Evolutionary conservation across 2,329 filamentous ascomycete genomes (phyloP), one percentile per base, ranked within the genome.

Genomic region (Geosmithia flava): DNA sequence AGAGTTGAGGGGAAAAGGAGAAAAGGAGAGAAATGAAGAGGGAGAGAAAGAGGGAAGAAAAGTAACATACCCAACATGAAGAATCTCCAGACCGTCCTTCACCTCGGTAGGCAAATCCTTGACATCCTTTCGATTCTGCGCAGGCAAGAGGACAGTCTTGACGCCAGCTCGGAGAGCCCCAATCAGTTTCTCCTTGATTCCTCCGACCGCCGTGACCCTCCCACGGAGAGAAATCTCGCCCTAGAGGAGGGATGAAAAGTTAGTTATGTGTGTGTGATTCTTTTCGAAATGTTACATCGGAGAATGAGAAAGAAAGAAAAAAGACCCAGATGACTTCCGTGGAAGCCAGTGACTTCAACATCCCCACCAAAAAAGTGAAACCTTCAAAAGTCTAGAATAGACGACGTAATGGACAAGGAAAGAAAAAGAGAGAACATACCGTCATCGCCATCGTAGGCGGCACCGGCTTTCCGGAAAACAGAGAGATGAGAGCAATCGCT

Each of bases 181-280:
- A 60, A 98, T 97, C 47, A 97, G 75, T 67, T 98, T 98, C 78
- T 98, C 91, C 68, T 97, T 96, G 69, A 98, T 97, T 17, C 93
- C 93, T 47, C 93, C 93, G 37, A 98, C 93, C 23, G 91, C 88
- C 67, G 93, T 87, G 49, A 98, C 85, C 54, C 89, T 81, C 20
- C 93, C 93, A 42, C 93, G 80, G 23, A 98, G 78, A 49, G 85
- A 88, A 52, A 83, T 80, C 59, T 83, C 80, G 53, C 80, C 79
- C 75, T 79, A 62, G 65, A 49, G 44, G 48, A 55, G 54, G 47
- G 45, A 52, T 8, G 48, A 29, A 52, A 44, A 49, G 49, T 63
- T 48, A 62, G 59, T 47, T 50, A n/a, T n/a, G n/a, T n/a, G n/a
- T n/a, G n/a, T n/a, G n/a, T n/a, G n/a, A n/a, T 49, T 47, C 55